These are phyloP conservation scores for Fusarium torreyae DNA, from an alignment of 2,329 filamentous ascomycete species.

Conservation along the genomic window DNA sequence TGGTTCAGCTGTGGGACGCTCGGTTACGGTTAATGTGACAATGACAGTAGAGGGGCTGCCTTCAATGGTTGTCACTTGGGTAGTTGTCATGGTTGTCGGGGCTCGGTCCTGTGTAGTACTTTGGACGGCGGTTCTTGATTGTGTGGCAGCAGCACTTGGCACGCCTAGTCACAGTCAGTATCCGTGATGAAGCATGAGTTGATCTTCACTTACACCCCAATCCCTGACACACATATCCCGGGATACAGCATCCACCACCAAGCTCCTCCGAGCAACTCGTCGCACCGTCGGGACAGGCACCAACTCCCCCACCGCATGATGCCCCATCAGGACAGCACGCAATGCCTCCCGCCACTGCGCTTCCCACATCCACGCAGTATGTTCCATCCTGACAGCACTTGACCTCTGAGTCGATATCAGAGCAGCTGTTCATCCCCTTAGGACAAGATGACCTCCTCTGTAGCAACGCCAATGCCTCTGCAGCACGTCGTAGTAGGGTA, in stretches of 20 bases:
- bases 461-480: conserved; percentile 63
- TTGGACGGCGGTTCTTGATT: conserved; percentile 33
- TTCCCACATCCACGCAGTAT: conserved; percentile 75
- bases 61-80: conserved; percentile 56
- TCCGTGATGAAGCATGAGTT: neutral
- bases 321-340: conserved; percentile 81
- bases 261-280: conserved; percentile 74
- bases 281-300: conserved; percentile 73
- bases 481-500: conserved; percentile 60
- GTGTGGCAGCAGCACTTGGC: conserved; percentile 53
- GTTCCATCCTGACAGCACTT: conserved; percentile 80
- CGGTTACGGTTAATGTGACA: conserved; percentile 35
- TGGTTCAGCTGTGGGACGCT: conserved; percentile 55
- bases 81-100: conserved; percentile 56
- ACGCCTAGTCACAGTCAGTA: conserved; percentile 49
- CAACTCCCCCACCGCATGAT: conserved; percentile 75
- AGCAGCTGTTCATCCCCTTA: conserved; percentile 74
- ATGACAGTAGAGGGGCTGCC: conserved; percentile 21
- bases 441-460: conserved; percentile 78
- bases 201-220: conserved; percentile 73
- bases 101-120: conserved; percentile 37
- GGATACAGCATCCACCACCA: conserved; percentile 83
- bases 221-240: conserved; percentile 78
- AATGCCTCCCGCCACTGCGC: conserved; percentile 76
- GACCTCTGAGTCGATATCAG: conserved; percentile 74